These are phyloP conservation scores for Planoprotostelium fungivorum DNA, from an alignment of 78 protist species.

Conservation along the genomic window DNA sequence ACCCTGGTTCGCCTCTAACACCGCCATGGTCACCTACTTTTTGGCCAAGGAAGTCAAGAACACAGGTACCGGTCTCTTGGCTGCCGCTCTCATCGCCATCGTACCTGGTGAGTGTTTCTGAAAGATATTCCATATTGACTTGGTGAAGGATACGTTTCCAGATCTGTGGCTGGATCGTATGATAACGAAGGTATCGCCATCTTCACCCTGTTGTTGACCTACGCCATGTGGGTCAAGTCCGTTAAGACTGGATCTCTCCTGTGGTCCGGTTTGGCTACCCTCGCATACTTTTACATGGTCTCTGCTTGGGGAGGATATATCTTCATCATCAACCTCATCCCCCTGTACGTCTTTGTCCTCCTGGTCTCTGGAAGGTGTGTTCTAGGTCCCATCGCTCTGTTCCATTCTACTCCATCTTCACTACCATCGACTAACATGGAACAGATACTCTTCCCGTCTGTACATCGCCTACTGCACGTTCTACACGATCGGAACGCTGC, in stretches of 20 bases:
- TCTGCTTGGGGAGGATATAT: conserved; percentile 99
- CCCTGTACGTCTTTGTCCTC: conserved; percentile 84
- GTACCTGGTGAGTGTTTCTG: conserved; percentile 84
- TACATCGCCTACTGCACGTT: conserved; percentile 88
- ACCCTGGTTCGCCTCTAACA: conserved; percentile 84
- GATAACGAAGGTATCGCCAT: conserved; percentile 99
- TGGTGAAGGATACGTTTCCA: conserved; percentile 82
- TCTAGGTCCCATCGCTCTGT: not conserved
- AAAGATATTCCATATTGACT: not conserved
- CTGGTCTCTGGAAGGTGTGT: conserved; percentile 61
- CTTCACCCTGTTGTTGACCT: conserved; percentile 89
- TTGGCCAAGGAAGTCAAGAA: conserved; percentile 51
- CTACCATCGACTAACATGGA: too few relatives aligned
- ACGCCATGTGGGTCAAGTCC: conserved; percentile 83
- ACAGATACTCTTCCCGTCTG: conserved; percentile 77
- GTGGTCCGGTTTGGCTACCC: conserved; percentile 53
- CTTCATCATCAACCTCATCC: conserved; percentile 96
- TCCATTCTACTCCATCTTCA: not conserved
- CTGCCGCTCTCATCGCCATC: conserved; percentile 89
- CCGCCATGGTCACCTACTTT: conserved; percentile 80
- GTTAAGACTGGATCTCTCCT: conserved; percentile 80
- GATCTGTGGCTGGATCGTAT: conserved; percentile 98
- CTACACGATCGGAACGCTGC: conserved; percentile 83
- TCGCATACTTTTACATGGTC: conserved; percentile 92
- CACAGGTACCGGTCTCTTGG: conserved; percentile 80